Evolutionary conservation across 768 basidiomycete species (phyloP).

Genomic region (Melanogaster broomeanus): DNA sequence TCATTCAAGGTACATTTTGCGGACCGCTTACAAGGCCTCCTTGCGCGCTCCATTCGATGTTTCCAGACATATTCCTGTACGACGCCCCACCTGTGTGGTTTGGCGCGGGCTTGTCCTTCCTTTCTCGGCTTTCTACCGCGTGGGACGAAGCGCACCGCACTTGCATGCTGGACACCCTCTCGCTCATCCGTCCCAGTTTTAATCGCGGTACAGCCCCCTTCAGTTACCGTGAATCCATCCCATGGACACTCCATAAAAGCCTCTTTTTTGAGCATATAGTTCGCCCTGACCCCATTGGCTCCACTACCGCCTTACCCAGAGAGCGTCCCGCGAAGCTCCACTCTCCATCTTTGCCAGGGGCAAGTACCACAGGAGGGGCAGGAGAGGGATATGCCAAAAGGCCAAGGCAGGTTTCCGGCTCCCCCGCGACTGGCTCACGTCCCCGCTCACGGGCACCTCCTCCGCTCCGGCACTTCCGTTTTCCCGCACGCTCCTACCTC

Average conservation of each 20-base stretch:
- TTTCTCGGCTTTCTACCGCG: slow-evolving; percentile 60
- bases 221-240: slow-evolving; percentile 32
- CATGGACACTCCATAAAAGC: slow-evolving; percentile 18
- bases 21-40: slow-evolving; percentile 57
- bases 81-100: slow-evolving; percentile 64
- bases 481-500: slow-evolving; percentile 64
- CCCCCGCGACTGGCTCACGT: slow-evolving; percentile 64
- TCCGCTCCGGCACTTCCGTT: slow-evolving; percentile 76
- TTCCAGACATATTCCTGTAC: slow-evolving; percentile 57
- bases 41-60: slow-evolving; percentile 57
- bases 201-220: slow-evolving; percentile 15
- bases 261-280: slow-evolving; percentile 62
- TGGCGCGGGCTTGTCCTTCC: slow-evolving; percentile 60
- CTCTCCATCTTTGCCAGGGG: slow-evolving; percentile 46
- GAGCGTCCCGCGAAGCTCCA: slow-evolving; percentile 59
- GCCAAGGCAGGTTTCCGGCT: slow-evolving; percentile 45
- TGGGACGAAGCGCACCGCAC: slow-evolving; percentile 70
- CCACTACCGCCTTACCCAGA: slow-evolving; percentile 51
- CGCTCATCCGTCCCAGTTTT: slow-evolving; percentile 17
- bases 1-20: slow-evolving; percentile 15
- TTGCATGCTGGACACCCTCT: slow-evolving; percentile 36
- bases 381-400: slow-evolving; percentile 32
- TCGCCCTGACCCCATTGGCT: slow-evolving; percentile 41
- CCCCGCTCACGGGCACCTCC: slow-evolving; percentile 74
- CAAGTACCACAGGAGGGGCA: not conserved